Evolutionary conservation across 169 alveolate genomes (phyloP).

Genomic region (Miamiensis avidus): DNA sequence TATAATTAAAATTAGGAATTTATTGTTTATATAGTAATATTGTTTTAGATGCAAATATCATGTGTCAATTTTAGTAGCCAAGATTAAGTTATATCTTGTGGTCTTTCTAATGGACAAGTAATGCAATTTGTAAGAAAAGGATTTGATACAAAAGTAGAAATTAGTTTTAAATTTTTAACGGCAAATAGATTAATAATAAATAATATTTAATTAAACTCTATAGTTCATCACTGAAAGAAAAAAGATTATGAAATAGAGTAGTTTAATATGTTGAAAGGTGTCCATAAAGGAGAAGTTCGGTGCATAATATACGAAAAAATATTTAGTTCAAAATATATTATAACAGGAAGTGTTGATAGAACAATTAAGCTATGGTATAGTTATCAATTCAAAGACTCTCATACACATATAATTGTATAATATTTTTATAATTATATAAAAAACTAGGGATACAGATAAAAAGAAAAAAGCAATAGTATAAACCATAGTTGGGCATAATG

Average conservation of each 20-base stretch:
- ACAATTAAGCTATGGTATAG: constrained; percentile 76
- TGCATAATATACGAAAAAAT: constrained; percentile 52
- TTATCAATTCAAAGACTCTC: constrained; percentile 16
- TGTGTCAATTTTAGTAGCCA: constrained; percentile 7
- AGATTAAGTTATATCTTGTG: constrained; percentile 58
- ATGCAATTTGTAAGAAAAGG: constrained; percentile 60
- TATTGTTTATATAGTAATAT: too few species aligned
- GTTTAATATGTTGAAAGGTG: constrained; percentile 8
- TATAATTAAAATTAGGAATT: not conserved
- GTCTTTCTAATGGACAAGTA: constrained; percentile 57
- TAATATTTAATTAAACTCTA: not conserved
- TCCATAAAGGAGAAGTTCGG: constrained; percentile 65
- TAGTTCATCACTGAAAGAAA: constrained; percentile 24
- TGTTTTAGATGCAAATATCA: not conserved
- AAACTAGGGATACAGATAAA: constrained; percentile 12
- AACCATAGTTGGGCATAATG: constrained; percentile 39
- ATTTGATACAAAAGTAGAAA: constrained; percentile 38
- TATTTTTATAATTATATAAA: not conserved
- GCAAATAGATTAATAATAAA: not conserved
- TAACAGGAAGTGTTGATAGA: constrained; percentile 67
- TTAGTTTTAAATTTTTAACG: not conserved
- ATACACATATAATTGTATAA: constrained; percentile 36
- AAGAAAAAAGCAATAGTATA: constrained; percentile 35
- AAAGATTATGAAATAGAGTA: constrained; percentile 49
- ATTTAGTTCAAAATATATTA: constrained; percentile 46